These are phyloP conservation scores for Vachellia collinsii DNA, from an alignment of 306 rosid genomes.

Conservation along the genomic window DNA sequence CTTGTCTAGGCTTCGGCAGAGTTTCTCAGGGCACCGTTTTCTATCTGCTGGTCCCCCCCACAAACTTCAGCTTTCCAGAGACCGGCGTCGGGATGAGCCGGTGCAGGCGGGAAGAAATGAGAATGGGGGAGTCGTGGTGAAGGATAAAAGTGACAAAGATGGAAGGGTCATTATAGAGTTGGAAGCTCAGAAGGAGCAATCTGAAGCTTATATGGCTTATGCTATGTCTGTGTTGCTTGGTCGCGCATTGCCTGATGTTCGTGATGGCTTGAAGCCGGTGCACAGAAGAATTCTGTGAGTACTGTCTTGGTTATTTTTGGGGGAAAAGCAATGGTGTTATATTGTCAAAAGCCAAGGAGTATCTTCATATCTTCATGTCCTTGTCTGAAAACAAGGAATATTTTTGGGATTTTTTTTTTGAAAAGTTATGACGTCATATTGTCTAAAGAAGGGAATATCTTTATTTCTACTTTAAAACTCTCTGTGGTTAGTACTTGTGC, in stretches of 20 bases:
- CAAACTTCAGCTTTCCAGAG: slow-evolving; percentile 27
- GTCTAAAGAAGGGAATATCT: neutral
- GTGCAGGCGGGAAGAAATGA: slow-evolving; percentile 22
- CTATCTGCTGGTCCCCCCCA: slow-evolving; percentile 47
- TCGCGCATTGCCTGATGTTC: too few relatives aligned
- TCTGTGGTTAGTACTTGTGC: neutral
- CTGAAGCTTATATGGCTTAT: slow-evolving; percentile 86
- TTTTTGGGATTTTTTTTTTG: slow-evolving; percentile 10
- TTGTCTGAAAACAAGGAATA: too few relatives aligned
- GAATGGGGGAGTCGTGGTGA: slow-evolving; percentile 62
- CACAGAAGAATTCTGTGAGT: too few relatives aligned
- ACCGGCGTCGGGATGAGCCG: slow-evolving; percentile 48
- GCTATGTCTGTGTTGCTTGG: too few relatives aligned
- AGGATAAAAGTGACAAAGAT: slow-evolving; percentile 41
- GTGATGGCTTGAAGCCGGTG: too few relatives aligned
- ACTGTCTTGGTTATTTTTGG: neutral
- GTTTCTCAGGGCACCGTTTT: slow-evolving; percentile 56
- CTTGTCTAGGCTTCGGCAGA: slow-evolving; percentile 45
- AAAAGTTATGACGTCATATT: neutral
- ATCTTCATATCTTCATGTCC: neutral
- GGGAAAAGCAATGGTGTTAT: neutral
- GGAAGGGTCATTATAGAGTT: slow-evolving; percentile 57
- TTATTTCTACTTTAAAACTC: neutral
- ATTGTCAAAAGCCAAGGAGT: neutral
- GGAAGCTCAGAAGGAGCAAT: slow-evolving; percentile 84